Percentiles rank a stretch among this genome's conserved stretches.
phyloP scores from a whole-genome alignment of 2,329 filamentous ascomycete genomes.

The Cytospora schulzeri region DNA sequence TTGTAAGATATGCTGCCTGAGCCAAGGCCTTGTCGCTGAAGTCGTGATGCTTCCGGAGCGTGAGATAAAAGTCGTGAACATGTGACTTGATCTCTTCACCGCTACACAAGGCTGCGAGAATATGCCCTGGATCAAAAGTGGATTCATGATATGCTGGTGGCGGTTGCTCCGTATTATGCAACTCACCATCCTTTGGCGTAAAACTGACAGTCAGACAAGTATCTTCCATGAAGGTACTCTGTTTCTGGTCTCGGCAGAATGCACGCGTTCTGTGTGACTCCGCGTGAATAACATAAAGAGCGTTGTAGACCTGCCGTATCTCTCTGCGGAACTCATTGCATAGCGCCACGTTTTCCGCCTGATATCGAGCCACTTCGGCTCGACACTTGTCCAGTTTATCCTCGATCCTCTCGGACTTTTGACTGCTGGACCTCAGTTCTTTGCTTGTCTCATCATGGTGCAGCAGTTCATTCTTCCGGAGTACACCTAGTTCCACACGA shows the following conservation, averaged over 20 bases:
- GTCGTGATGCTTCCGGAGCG: background rate
- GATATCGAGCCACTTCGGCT: no score
- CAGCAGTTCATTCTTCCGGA: no score
- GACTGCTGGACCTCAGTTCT: no score
- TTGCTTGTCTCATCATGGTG: no score
- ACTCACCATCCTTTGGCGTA: background rate
- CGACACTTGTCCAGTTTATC: no score
- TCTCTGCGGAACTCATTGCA: no score
- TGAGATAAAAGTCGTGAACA: background rate
- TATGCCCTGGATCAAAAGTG: background rate
- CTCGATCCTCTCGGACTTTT: no score
- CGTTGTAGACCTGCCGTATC: no score
- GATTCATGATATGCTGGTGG: background rate
- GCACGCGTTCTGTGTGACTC: background rate
- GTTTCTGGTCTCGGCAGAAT: background rate
- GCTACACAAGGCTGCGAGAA: background rate
- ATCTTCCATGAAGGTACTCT: background rate
- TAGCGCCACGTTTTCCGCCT: no score
- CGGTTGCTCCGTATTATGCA: background rate
- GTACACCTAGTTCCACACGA: no score
- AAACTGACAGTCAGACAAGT: background rate
- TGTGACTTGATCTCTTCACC: background rate
- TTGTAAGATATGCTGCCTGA: constrained; percentile 1
- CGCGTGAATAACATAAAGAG: background rate
- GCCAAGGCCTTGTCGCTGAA: constrained; percentile 11